Percentiles rank a stretch among this genome's conserved stretches.
Evolutionary conservation across 306 rosid genomes (phyloP).

Genomic region (Rosa persica): DNA sequence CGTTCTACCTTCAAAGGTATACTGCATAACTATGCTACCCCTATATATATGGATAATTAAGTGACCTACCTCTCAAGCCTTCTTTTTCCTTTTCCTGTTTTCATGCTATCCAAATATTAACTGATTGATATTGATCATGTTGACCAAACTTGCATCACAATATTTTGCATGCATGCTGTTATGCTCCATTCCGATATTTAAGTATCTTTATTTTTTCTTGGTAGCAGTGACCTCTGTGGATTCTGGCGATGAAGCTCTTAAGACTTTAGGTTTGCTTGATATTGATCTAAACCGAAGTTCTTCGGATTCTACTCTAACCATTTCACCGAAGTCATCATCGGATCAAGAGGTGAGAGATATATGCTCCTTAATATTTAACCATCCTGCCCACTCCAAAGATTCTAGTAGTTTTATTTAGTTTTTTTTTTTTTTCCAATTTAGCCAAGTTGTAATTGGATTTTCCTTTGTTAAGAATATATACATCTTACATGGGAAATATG

Average conservation of each 20-base stretch:
- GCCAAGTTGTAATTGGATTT: too few relatives aligned
- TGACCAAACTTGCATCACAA: slow-evolving; percentile 45
- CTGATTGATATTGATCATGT: slow-evolving; percentile 43
- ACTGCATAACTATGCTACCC: too few relatives aligned
- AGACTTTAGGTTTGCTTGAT: slow-evolving; percentile 65
- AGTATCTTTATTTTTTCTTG: neutral
- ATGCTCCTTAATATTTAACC: too few relatives aligned
- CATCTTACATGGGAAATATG: too few relatives aligned
- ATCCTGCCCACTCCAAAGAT: too few relatives aligned
- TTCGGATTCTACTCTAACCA: neutral
- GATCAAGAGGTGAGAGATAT: slow-evolving; percentile 25
- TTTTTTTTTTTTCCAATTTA: too few relatives aligned
- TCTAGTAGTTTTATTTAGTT: too few relatives aligned
- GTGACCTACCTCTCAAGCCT: too few relatives aligned
- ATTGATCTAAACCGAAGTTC: slow-evolving; percentile 21
- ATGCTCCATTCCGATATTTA: neutral
- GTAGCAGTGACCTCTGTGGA: slow-evolving; percentile 80
- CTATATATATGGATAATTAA: too few relatives aligned
- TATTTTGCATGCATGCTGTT: neutral
- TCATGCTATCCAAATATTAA: slow-evolving; percentile 31
- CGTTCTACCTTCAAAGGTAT: too few relatives aligned
- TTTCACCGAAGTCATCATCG: neutral
- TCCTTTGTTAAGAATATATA: too few relatives aligned
- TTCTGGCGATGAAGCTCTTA: slow-evolving; percentile 88
- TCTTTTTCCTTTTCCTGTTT: too few relatives aligned